Evolutionary conservation across 2,329 filamentous ascomycete genomes (phyloP).

Genomic region (Beauveria medogensis): DNA sequence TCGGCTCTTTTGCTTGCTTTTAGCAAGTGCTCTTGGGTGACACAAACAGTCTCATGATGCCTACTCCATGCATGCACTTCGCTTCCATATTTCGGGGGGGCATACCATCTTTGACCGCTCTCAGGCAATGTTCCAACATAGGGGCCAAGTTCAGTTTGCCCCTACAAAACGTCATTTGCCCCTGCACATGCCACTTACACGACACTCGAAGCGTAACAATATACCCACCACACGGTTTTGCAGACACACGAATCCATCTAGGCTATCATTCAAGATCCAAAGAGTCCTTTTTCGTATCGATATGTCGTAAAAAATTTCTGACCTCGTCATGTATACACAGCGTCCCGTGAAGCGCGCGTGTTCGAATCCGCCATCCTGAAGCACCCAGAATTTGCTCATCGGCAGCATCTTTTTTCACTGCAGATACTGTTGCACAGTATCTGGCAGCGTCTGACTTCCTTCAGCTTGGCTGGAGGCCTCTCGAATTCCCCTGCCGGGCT

Average conservation of each 20-base stretch:
- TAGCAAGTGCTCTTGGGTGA: background rate
- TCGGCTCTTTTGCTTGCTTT: background rate
- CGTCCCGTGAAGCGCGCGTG: background rate
- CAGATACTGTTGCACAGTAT: constrained; percentile 44
- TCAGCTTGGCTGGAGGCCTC: constrained; percentile 13
- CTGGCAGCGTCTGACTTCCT: constrained; percentile 33
- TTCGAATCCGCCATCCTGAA: background rate
- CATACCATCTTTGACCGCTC: background rate
- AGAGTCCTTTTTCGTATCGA: too few species aligned
- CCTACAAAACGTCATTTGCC: background rate
- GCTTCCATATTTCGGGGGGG: background rate
- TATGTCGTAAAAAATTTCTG: background rate
- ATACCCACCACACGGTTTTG: background rate
- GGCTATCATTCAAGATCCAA: too few species aligned
- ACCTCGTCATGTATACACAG: background rate
- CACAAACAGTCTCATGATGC: background rate
- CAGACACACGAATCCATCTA: background rate
- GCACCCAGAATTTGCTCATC: background rate
- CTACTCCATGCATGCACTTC: background rate
- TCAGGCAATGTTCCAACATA: background rate
- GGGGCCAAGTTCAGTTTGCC: background rate
- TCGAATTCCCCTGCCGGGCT: background rate
- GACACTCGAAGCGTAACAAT: background rate
- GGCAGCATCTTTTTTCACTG: constrained; percentile 44
- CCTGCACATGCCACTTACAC: background rate